Percentiles rank a stretch among this genome's conserved stretches.
These are phyloP conservation scores for Trichophyton equinum DNA, from an alignment of 2,329 filamentous ascomycete species.

Conservation along the genomic window DNA sequence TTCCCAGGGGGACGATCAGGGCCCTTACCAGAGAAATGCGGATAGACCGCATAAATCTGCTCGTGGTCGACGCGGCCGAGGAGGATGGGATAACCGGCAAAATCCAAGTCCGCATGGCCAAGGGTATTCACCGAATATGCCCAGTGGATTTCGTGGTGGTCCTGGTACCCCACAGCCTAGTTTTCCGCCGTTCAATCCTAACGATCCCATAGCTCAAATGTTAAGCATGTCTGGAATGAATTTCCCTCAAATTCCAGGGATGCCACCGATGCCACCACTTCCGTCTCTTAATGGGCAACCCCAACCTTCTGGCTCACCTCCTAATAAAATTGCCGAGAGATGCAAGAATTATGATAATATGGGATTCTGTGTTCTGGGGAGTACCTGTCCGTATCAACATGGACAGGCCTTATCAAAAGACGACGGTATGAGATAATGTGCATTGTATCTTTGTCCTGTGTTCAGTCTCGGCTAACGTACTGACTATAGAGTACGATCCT, in stretches of 20 bases:
- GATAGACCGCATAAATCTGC: slow-evolving; percentile 38
- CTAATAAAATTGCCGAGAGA: slow-evolving; percentile 27
- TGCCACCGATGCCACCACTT: slow-evolving; percentile 25
- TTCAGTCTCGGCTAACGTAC: background rate
- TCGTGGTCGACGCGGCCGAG: slow-evolving; percentile 26
- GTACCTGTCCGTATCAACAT: slow-evolving; percentile 46
- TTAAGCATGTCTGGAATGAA: slow-evolving; percentile 42
- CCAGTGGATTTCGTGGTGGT: slow-evolving; percentile 16
- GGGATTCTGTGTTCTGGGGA: slow-evolving; percentile 46
- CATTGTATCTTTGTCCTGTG: background rate
- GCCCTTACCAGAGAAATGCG: slow-evolving; percentile 26
- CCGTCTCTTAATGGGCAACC: slow-evolving; percentile 10
- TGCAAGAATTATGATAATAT: slow-evolving; percentile 48
- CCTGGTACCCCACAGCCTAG: slow-evolving; percentile 31
- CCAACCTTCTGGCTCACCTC: slow-evolving; percentile 19
- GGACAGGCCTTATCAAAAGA: slow-evolving; percentile 32
- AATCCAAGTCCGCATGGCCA: slow-evolving; percentile 15
- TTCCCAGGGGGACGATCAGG: slow-evolving; percentile 35
- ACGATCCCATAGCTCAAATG: slow-evolving; percentile 44
- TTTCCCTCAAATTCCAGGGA: slow-evolving; percentile 37
- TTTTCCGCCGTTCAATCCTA: slow-evolving; percentile 42
- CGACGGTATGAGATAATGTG: slow-evolving; percentile 21
- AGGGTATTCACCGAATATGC: slow-evolving; percentile 9
- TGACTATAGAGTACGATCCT: slow-evolving; percentile 41
- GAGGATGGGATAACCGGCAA: slow-evolving; percentile 31